Percentiles rank a stretch among this genome's conserved stretches.
These are phyloP conservation scores for Avena insularis DNA, from an alignment of 176 grass and related monocot species.

Conservation along the genomic window DNA sequence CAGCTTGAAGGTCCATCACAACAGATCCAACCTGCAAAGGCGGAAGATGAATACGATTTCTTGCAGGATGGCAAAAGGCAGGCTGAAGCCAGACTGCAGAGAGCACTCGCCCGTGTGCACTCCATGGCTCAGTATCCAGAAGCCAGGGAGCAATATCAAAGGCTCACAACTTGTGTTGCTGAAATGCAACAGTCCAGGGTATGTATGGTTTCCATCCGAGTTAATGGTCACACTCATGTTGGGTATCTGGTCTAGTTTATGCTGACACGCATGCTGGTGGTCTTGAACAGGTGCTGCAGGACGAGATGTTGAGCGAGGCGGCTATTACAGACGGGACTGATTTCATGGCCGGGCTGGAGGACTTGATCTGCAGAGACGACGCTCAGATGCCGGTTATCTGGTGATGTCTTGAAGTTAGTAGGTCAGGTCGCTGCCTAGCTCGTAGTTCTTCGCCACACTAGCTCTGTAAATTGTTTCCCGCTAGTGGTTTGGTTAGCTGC, in stretches of 20 bases:
- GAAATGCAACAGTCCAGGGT: slow-evolving; percentile 75
- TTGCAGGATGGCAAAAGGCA: slow-evolving; percentile 92
- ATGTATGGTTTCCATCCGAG: background rate
- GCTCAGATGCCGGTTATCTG: slow-evolving; percentile 58
- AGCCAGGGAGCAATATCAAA: slow-evolving; percentile 90
- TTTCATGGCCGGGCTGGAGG: slow-evolving; percentile 77
- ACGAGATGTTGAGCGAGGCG: slow-evolving; percentile 49
- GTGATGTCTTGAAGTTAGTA: slow-evolving; percentile 36
- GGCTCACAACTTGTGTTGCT: slow-evolving; percentile 62
- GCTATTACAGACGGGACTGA: slow-evolving; percentile 49
- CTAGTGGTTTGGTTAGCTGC: slow-evolving; percentile 24
- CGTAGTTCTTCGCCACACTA: slow-evolving; percentile 28
- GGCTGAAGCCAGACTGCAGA: slow-evolving; percentile 79
- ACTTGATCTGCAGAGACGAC: slow-evolving; percentile 57
- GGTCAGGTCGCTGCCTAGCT: background rate
- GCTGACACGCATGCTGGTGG: slow-evolving; percentile 21
- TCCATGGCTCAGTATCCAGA: slow-evolving; percentile 99
- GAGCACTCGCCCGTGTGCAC: slow-evolving; percentile 83
- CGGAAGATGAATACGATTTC: slow-evolving; percentile 77
- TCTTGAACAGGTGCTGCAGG: slow-evolving; percentile 60
- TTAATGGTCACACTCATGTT: background rate
- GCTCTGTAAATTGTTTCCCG: slow-evolving; percentile 51
- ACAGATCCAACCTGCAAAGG: slow-evolving; percentile 59
- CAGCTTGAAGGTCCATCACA: slow-evolving; percentile 59
- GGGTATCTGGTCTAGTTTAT: slow-evolving; percentile 6